Conservation (phyloP, 768 basidiomycete genomes). For the Termitomyces titanicus region DNA sequence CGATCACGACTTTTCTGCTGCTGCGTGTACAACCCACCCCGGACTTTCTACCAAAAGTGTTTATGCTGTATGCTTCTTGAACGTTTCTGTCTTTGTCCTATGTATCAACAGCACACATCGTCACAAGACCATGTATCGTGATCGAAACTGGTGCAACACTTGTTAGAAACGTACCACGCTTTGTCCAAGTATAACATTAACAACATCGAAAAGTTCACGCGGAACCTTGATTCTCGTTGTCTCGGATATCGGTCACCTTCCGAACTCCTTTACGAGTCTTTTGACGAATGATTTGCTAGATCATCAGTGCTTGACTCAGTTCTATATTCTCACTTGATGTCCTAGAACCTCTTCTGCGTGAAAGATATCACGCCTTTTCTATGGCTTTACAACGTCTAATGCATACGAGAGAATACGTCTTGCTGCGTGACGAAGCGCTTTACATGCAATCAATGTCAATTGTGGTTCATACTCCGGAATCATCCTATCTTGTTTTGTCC, state of each 20-base stretch:
- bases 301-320: neutral
- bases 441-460: neutral
- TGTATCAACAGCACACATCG: too few species aligned
- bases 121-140: too few species aligned
- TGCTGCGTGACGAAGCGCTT: neutral
- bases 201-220: neutral
- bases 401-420: too few species aligned
- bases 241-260: neutral
- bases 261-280: too few species aligned
- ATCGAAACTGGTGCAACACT: neutral
- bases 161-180: neutral
- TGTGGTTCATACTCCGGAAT: neutral
- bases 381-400: neutral
- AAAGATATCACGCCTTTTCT: neutral
- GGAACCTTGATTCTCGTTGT: neutral
- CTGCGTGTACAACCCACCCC: too few species aligned
- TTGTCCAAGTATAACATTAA: neutral
- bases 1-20: neutral
- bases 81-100: neutral
- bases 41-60: neutral
- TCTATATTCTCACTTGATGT: neutral
- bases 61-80: neutral
- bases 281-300: neutral
- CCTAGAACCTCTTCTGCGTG: neutral
- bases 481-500: neutral